These are phyloP conservation scores for Trifolium pratense DNA, from an alignment of 306 rosid species.

Conservation along the genomic window DNA sequence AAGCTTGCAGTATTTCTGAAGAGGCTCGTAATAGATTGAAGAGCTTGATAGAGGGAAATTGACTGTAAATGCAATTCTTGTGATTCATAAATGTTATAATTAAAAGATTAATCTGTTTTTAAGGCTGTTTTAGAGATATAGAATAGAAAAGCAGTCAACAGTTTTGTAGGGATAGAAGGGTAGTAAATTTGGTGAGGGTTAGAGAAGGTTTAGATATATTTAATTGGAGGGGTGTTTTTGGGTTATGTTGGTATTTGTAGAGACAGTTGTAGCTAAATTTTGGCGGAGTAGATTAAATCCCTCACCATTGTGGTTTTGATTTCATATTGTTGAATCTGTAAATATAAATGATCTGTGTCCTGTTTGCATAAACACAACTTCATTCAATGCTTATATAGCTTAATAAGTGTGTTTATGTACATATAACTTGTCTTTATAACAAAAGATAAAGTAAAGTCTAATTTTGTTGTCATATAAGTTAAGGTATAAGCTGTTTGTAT, in stretches of 20 bases:
- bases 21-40: slow-evolving; percentile 64
- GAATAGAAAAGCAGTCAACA: slow-evolving; percentile 61
- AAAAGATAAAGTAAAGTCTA: background rate
- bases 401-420: too few relatives aligned
- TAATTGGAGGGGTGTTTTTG: slow-evolving; percentile 31
- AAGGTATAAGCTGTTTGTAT: too few relatives aligned
- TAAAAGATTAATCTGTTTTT: slow-evolving; percentile 48
- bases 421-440: too few relatives aligned
- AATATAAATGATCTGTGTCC: slow-evolving; percentile 11
- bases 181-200: slow-evolving; percentile 34
- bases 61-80: slow-evolving; percentile 47
- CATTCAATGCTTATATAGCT: too few relatives aligned
- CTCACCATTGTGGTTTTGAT: slow-evolving; percentile 26
- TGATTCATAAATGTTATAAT: slow-evolving; percentile 33
- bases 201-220: slow-evolving; percentile 31
- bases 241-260: slow-evolving; percentile 16
- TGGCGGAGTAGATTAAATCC: slow-evolving; percentile 40
- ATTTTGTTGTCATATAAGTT: background rate
- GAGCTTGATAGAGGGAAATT: slow-evolving; percentile 66
- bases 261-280: slow-evolving; percentile 40
- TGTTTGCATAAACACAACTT: too few relatives aligned
- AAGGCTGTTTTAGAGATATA: slow-evolving; percentile 61
- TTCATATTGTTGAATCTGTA: slow-evolving; percentile 28
- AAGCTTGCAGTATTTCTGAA: slow-evolving; percentile 61
- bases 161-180: slow-evolving; percentile 68